Conservation (phyloP, 352 stramenopile species). For the Phytopythium vexans region DNA sequence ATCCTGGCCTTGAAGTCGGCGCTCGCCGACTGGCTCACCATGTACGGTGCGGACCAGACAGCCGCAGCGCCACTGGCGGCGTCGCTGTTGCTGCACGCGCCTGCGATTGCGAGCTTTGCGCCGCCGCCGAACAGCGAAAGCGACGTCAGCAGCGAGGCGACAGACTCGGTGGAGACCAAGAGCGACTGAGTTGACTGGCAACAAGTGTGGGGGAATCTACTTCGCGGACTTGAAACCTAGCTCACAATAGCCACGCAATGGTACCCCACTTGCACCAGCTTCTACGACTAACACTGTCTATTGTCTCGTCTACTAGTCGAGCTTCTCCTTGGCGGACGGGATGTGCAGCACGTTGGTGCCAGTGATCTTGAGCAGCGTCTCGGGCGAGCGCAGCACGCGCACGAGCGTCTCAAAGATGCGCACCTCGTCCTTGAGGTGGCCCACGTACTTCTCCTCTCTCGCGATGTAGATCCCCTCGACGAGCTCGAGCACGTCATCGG, state of each 20-base stretch:
- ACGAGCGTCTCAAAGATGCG: constrained; percentile 87
- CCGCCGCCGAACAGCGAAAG: constrained; percentile 4
- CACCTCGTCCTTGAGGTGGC: constrained; percentile 86
- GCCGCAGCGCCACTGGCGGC: constrained; percentile 29
- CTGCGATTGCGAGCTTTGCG: constrained; percentile 48
- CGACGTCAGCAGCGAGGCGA: too few species aligned
- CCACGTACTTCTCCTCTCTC: constrained; percentile 76
- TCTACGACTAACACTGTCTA: constrained; percentile 1
- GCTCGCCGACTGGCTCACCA: constrained; percentile 68
- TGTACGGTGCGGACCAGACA: constrained; percentile 62
- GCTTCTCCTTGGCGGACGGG: constrained; percentile 77
- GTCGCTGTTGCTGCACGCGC: constrained; percentile 74
- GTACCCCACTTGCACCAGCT: not conserved
- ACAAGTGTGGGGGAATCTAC: too few species aligned
- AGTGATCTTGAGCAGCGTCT: constrained; percentile 84
- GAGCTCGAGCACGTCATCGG: constrained; percentile 81
- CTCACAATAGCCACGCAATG: too few species aligned
- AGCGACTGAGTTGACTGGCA: too few species aligned
- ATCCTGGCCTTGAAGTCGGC: constrained; percentile 46
- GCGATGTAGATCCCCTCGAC: constrained; percentile 89
- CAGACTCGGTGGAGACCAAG: too few species aligned
- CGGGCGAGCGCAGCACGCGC: constrained; percentile 76
- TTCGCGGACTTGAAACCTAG: too few species aligned
- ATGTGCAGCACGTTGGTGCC: constrained; percentile 87
- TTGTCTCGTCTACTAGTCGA: constrained; percentile 39